Evolutionary conservation across 495 filamentous ascomycete genomes (phyloP).

Genomic region (Penicillium turbatum): DNA sequence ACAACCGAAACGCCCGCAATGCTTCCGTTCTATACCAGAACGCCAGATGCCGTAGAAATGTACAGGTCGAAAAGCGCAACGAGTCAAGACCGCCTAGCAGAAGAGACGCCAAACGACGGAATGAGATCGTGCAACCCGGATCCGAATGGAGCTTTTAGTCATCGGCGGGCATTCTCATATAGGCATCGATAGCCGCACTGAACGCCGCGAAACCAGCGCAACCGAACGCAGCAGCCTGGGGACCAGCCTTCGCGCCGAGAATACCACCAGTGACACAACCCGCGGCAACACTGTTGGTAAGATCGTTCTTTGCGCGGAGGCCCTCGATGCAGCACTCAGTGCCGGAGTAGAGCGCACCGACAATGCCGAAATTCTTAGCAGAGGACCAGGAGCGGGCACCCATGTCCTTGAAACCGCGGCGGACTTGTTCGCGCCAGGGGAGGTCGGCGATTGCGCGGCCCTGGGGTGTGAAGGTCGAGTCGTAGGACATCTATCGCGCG

Average conservation of each 20-base stretch:
- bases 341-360: conserved; percentile 84
- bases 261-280: conserved; percentile 91
- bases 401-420: conserved; percentile 89
- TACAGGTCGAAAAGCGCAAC: conserved; percentile 15
- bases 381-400: conserved; percentile 74
- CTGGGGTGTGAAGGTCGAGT: conserved; percentile 67
- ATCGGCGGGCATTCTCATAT: conserved; percentile 62
- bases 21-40: conserved; percentile 24
- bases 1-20: conserved; percentile 26
- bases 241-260: conserved; percentile 77
- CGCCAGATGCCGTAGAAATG: conserved; percentile 22
- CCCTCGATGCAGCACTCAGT: conserved; percentile 97
- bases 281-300: conserved; percentile 80
- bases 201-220: conserved; percentile 96
- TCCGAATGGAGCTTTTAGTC: conserved; percentile 15
- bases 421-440: conserved; percentile 76
- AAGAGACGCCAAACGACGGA: neutral
- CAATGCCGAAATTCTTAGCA: conserved; percentile 90
- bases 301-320: conserved; percentile 84
- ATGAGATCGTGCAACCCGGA: neutral
- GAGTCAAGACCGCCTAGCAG: neutral
- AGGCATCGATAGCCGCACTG: conserved; percentile 89
- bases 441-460: conserved; percentile 62
- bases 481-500: conserved; percentile 75
- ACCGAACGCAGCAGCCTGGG: conserved; percentile 82